Percentiles rank a stretch among this genome's conserved stretches.
phyloP scores from a whole-genome alignment of 805 yeast genomes.

The Saccharomycopsis oosterbeekiorum region DNA sequence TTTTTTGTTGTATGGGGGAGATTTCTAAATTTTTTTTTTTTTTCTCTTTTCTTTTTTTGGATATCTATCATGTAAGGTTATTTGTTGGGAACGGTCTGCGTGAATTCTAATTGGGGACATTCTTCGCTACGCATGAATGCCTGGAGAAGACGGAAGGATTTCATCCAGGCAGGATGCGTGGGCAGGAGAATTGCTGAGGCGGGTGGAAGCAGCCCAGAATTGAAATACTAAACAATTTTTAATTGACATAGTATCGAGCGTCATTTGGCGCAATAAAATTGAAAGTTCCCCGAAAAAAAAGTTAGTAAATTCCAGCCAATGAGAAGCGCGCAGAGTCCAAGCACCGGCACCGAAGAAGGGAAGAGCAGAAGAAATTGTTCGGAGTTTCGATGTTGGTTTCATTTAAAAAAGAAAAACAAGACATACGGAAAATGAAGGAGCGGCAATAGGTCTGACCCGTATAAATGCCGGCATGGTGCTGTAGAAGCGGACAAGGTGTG shows the following conservation, averaged over 20 bases:
- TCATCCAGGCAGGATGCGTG: too few species aligned
- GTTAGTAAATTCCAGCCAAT: neutral
- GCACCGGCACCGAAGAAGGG: slow-evolving; percentile 3
- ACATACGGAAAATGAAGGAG: neutral
- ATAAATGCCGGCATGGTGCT: too few species aligned
- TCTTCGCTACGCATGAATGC: neutral
- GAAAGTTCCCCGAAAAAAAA: neutral
- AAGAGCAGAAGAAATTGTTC: neutral
- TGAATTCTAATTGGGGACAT: neutral
- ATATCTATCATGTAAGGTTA: neutral
- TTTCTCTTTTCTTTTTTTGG: neutral
- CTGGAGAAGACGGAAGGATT: neutral
- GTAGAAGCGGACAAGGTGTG: too few species aligned
- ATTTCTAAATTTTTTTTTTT: neutral
- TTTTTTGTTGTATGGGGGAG: neutral
- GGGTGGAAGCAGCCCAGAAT: neutral
- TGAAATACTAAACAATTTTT: too few species aligned
- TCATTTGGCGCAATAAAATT: neutral
- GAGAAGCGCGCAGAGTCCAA: neutral
- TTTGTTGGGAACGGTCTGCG: neutral
- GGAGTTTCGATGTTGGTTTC: neutral
- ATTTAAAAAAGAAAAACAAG: neutral
- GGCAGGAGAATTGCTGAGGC: neutral
- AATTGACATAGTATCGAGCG: neutral
- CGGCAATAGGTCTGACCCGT: too few species aligned